Evolutionary conservation across 2,329 filamentous ascomycete species (phyloP), one percentile per base, ranked within the genome.

Genomic region (Colletotrichum orbiculare): DNA sequence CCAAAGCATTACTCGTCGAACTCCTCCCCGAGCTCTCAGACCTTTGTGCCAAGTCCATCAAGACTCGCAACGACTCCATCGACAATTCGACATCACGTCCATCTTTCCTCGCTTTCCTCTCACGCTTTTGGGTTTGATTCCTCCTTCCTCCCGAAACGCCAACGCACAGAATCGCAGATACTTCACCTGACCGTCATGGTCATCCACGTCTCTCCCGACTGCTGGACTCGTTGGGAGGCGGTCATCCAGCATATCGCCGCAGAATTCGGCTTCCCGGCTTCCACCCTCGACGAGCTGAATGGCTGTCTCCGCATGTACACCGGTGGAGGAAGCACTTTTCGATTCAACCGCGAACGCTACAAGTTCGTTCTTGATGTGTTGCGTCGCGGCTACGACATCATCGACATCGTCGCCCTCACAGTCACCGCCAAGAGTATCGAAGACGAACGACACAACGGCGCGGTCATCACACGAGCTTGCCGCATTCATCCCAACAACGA

Each of bases 301-400:
- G 15, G 15, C 2, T 13, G 54, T 33, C 37, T 66, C 10, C 17
- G 37, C 2, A 42, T 47, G n/a, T 59, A 54, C 17, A 6, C 7
- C 2, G 64, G 64, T 2, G n/a, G 50, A 2, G 59, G 64, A 15
- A 66, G 49, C 43, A 63, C 59, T 15, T 62, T 66, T 38, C 48
- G 58, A 2, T 11, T 49, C n/a, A 39, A 43, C 4, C 38, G 38
- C 1, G 43, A 50, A 2, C 6, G 8, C 1, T 59, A 49, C 48
- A 58, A 54, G 7, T 58, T 66, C 12, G 39, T 63, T 8, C 15
- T 66, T 34, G 64, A 66, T 6, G 49, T 54, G 1, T 42, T 54
- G 8, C 64, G 59, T 8, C 3, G 15, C 2, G 38, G 15, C 33
- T 34, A 59, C 13, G 8, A 9, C 7, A 62, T 66, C 35, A 6